Percentiles rank a stretch among this genome's conserved stretches.
These are phyloP conservation scores for Fusarium luffae DNA, from an alignment of 2,329 filamentous ascomycete genomes.

Conservation along the genomic window DNA sequence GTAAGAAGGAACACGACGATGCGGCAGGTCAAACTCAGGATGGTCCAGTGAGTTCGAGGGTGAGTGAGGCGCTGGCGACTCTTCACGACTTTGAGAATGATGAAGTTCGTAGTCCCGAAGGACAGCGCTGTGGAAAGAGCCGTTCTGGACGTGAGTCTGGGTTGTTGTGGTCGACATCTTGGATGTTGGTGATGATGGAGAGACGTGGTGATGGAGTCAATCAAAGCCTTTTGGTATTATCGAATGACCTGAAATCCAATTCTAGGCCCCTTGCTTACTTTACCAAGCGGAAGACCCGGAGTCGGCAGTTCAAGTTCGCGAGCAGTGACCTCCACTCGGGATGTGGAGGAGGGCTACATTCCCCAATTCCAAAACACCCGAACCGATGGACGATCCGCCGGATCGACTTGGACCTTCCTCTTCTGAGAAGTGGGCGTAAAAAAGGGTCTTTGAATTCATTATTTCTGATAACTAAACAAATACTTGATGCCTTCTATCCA, in stretches of 20 bases:
- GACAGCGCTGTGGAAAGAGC: slow-evolving; percentile 10
- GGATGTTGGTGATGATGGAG: not conserved
- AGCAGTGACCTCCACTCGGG: slow-evolving; percentile 23
- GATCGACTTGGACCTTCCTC: not conserved
- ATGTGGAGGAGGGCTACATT: slow-evolving; percentile 19
- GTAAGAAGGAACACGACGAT: slow-evolving; percentile 28
- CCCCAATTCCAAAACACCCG: slow-evolving; percentile 8
- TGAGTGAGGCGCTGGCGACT: not conserved
- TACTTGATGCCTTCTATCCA: not conserved
- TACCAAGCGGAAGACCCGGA: not conserved
- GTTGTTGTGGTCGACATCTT: slow-evolving; percentile 28
- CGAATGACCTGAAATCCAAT: not conserved
- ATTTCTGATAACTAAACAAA: not conserved
- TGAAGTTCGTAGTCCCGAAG: slow-evolving; percentile 33
- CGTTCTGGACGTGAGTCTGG: slow-evolving; percentile 4
- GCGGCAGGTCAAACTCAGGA: slow-evolving; percentile 13
- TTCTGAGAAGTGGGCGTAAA: not conserved
- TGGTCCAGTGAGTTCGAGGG: not conserved
- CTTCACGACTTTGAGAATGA: slow-evolving; percentile 5
- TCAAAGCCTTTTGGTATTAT: not conserved
- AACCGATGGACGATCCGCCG: slow-evolving; percentile 12
- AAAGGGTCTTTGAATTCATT: not conserved
- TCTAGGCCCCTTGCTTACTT: not conserved
- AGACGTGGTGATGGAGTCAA: not conserved
- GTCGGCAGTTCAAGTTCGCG: not conserved